phyloP scores from a whole-genome alignment of 208 protist genomes.

The Leishmania lainsoni region DNA sequence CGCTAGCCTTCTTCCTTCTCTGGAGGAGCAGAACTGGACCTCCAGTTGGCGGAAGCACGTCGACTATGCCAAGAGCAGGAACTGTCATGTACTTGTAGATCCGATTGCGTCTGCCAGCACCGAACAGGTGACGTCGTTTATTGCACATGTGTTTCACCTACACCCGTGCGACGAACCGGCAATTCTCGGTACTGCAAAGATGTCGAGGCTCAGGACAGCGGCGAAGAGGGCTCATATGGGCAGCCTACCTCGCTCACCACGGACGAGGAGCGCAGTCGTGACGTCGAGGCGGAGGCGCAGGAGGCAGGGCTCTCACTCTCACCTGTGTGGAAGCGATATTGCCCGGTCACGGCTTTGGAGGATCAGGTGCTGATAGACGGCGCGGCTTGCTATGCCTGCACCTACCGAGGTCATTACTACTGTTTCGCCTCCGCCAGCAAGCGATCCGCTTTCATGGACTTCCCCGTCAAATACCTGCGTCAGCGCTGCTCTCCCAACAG shows the following conservation, averaged over 20 bases:
- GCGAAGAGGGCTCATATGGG: neutral
- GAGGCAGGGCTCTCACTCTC: conserved; percentile 36
- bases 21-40: conserved; percentile 27
- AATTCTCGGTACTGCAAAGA: neutral
- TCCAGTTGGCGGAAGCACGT: conserved; percentile 26
- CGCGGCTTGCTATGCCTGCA: conserved; percentile 54
- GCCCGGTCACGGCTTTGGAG: conserved; percentile 78
- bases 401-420: conserved; percentile 70
- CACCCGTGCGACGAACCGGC: conserved; percentile 40
- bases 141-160: conserved; percentile 51
- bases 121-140: conserved; percentile 44
- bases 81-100: conserved; percentile 29
- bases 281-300: conserved; percentile 43
- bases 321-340: conserved; percentile 74
- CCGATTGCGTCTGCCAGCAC: conserved; percentile 23
- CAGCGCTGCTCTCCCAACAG: conserved; percentile 29
- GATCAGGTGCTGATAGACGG: conserved; percentile 80
- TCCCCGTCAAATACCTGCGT: conserved; percentile 63
- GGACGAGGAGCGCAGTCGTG: conserved; percentile 34
- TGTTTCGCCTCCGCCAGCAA: conserved; percentile 56
- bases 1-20: neutral
- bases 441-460: conserved; percentile 56
- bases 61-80: conserved; percentile 15
- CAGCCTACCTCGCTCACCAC: conserved; percentile 30
- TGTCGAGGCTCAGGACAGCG: neutral